These are phyloP conservation scores for Microascus cirrosus DNA, from an alignment of 2,329 filamentous ascomycete genomes.

Conservation along the genomic window DNA sequence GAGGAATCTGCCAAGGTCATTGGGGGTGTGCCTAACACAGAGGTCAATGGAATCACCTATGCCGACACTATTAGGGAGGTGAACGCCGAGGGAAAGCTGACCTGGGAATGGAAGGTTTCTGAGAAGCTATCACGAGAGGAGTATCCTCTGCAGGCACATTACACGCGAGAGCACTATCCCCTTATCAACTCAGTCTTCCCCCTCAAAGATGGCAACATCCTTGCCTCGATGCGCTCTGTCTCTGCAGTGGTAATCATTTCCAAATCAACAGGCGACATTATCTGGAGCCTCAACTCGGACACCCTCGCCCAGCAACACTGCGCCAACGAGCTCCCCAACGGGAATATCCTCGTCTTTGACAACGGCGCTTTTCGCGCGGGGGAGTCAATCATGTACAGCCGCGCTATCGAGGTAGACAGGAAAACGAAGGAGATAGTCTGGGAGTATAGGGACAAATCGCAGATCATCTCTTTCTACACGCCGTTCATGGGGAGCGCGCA, in stretches of 20 bases:
- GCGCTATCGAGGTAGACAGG: constrained; percentile 14
- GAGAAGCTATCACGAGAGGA: constrained; percentile 13
- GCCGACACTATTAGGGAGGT: constrained; percentile 18
- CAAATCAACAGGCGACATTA: constrained; percentile 13
- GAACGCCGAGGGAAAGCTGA: constrained; percentile 11
- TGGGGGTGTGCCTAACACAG: constrained; percentile 14
- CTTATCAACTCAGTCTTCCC: constrained; percentile 18
- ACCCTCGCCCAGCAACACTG: constrained; percentile 18
- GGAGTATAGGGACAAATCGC: constrained; percentile 17
- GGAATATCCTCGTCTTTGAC: constrained; percentile 19
- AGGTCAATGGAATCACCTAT: constrained; percentile 15
- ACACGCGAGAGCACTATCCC: constrained; percentile 18
- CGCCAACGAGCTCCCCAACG: constrained; percentile 16
- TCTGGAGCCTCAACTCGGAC: constrained; percentile 14
- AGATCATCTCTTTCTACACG: constrained; percentile 18
- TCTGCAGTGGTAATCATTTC: constrained; percentile 17
- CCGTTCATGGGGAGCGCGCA: constrained; percentile 19
- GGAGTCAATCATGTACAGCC: constrained; percentile 17
- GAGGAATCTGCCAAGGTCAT: constrained; percentile 15
- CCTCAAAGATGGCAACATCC: constrained; percentile 14
- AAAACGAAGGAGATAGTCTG: constrained; percentile 13
- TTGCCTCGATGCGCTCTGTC: constrained; percentile 16
- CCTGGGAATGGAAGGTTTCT: constrained; percentile 19
- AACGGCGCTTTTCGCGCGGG: constrained; percentile 16
- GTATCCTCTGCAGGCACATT: constrained; percentile 16